Evolutionary conservation across 1,284 basidiomycete species (phyloP).

Genomic region (Cutaneotrichosporon cyanovorans): DNA sequence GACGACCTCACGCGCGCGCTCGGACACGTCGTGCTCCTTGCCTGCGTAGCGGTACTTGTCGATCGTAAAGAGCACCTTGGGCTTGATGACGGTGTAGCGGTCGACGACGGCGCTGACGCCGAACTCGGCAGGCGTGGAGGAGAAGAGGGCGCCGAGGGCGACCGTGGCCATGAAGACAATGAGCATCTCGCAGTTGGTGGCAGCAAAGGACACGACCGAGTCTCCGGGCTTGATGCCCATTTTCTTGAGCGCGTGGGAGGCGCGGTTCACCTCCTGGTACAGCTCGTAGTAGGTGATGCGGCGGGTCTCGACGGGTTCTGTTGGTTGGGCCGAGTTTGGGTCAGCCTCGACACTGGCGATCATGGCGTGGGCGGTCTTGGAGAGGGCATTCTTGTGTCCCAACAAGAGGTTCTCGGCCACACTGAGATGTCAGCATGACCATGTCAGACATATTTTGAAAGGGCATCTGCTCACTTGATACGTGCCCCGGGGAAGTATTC

Average conservation of each 20-base stretch:
- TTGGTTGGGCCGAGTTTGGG: slow-evolving; percentile 5
- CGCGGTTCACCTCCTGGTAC: slow-evolving; percentile 14
- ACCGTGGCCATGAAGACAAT: slow-evolving; percentile 14
- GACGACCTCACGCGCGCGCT: slow-evolving; percentile 20
- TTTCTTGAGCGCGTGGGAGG: slow-evolving; percentile 11
- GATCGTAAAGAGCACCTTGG: slow-evolving; percentile 41
- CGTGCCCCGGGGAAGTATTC: slow-evolving; percentile 12
- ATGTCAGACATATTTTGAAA: too few species aligned
- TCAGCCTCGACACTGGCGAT: slow-evolving; percentile 17
- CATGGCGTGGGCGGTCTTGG: slow-evolving; percentile 13
- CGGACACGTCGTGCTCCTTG: slow-evolving; percentile 25
- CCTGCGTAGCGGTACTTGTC: slow-evolving; percentile 39
- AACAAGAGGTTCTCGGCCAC: slow-evolving; percentile 18
- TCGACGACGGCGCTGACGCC: slow-evolving; percentile 24
- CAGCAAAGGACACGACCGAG: slow-evolving; percentile 14
- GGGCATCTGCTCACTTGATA: slow-evolving; percentile 12
- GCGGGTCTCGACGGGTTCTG: slow-evolving; percentile 15
- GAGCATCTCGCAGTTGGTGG: slow-evolving; percentile 18
- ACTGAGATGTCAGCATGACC: slow-evolving; percentile 8
- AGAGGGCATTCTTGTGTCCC: slow-evolving; percentile 10
- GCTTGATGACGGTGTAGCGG: slow-evolving; percentile 30
- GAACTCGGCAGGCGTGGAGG: slow-evolving; percentile 24
- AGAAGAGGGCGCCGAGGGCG: slow-evolving; percentile 22
- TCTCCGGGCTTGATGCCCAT: slow-evolving; percentile 15
- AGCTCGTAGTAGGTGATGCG: slow-evolving; percentile 18